Evolutionary conservation across 2,329 filamentous ascomycete species (phyloP).

Genomic region (Hypoxylon sp.): DNA sequence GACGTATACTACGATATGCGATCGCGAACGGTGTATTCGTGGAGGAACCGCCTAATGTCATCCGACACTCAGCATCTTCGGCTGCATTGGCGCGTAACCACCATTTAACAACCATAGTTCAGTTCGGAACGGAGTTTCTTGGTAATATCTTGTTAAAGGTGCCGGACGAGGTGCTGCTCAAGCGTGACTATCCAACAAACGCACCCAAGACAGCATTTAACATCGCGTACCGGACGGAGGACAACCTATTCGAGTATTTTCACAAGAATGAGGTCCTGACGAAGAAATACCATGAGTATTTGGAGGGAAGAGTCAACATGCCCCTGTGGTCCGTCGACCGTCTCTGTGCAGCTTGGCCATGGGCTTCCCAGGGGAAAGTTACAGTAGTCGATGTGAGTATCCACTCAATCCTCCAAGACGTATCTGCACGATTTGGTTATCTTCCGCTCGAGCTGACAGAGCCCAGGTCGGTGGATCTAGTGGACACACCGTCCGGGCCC

Average conservation of each 20-base stretch:
- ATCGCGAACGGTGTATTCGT: conserved; percentile 30
- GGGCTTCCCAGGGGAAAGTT: conserved; percentile 34
- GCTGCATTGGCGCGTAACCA: conserved; percentile 21
- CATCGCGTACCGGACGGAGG: conserved; percentile 22
- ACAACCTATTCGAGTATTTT: conserved; percentile 28
- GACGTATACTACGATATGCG: conserved; percentile 26
- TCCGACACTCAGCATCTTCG: conserved; percentile 30
- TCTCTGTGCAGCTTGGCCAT: conserved; percentile 38
- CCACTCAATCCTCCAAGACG: too few species aligned
- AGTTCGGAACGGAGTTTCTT: conserved; percentile 22
- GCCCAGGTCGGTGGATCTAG: conserved; percentile 38
- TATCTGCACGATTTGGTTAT: neutral
- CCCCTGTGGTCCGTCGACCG: conserved; percentile 43
- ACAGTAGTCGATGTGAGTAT: conserved; percentile 35
- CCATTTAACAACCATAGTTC: conserved; percentile 21
- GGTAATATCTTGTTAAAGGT: conserved; percentile 25
- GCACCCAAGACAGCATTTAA: conserved; percentile 30
- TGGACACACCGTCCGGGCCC: conserved; percentile 35
- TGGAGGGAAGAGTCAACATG: conserved; percentile 31
- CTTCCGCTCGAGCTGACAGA: conserved; percentile 10
- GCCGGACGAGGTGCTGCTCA: conserved; percentile 26
- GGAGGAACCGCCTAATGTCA: conserved; percentile 23
- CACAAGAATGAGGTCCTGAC: conserved; percentile 33
- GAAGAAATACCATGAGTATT: conserved; percentile 38
- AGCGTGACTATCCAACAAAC: conserved; percentile 27